Conservation (phyloP, 2,329 filamentous ascomycete species). For the Ophiostoma ulmi region DNA sequence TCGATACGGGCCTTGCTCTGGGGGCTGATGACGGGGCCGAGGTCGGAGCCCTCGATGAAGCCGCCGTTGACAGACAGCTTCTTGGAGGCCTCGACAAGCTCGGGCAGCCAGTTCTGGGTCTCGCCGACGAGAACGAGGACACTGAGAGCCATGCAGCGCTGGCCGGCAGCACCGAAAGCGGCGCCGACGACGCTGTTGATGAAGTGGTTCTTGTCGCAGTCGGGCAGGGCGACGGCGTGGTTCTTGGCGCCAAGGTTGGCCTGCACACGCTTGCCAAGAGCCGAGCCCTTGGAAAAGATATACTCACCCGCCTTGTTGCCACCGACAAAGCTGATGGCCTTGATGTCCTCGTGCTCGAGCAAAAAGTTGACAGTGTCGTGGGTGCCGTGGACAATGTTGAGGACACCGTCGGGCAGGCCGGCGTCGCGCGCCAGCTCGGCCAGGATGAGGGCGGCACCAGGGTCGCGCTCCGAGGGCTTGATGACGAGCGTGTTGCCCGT, state of each 20-base stretch:
- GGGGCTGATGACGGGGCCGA: constrained; percentile 76
- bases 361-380: constrained; percentile 81
- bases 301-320: constrained; percentile 86
- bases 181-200: constrained; percentile 78
- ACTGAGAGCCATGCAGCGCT: constrained; percentile 81
- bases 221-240: constrained; percentile 75
- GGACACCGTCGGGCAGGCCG: constrained; percentile 72
- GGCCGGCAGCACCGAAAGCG: constrained; percentile 77
- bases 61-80: constrained; percentile 69
- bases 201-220: constrained; percentile 86
- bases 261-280: constrained; percentile 82
- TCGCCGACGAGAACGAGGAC: constrained; percentile 82
- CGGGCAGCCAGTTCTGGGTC: constrained; percentile 74
- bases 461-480: constrained; percentile 81
- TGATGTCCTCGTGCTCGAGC: constrained; percentile 76
- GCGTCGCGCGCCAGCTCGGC: constrained; percentile 77
- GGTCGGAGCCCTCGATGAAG: constrained; percentile 74
- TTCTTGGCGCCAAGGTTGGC: constrained; percentile 87
- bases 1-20: constrained; percentile 76
- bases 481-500: constrained; percentile 79
- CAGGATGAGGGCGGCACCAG: constrained; percentile 78
- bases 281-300: constrained; percentile 71
- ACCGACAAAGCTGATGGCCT: constrained; percentile 79
- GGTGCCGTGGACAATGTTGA: constrained; percentile 77
- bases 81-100: constrained; percentile 71